Evolutionary conservation across 257 asterid genomes (phyloP).

Genomic region (Osmanthus fragrans): DNA sequence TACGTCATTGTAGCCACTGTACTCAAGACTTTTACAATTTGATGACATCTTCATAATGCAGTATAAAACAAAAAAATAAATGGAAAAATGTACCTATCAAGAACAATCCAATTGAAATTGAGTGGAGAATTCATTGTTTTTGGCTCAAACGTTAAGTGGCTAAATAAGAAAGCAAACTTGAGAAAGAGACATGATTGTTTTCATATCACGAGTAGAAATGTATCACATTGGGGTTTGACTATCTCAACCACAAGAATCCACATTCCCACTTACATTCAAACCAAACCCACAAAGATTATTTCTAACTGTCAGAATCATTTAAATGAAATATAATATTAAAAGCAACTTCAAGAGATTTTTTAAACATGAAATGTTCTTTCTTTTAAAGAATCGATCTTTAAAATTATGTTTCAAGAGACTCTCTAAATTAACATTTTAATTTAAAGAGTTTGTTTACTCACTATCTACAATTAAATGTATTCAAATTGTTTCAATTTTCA

Average conservation of each 20-base stretch:
- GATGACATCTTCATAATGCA: neutral
- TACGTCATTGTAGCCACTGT: neutral
- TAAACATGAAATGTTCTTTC: too few species aligned
- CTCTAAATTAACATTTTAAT: too few species aligned
- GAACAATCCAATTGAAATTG: neutral
- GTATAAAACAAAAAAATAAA: too few species aligned
- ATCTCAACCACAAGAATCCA: constrained; percentile 1
- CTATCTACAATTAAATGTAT: too few species aligned
- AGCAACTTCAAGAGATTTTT: neutral
- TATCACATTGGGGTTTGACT: neutral
- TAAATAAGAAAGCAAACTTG: neutral
- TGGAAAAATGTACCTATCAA: neutral
- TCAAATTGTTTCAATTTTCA: too few species aligned
- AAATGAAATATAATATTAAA: neutral
- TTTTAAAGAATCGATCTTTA: too few species aligned
- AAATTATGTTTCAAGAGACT: too few species aligned
- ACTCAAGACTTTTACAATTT: neutral
- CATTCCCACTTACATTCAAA: neutral
- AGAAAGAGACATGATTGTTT: neutral
- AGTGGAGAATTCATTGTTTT: neutral
- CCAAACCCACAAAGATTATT: neutral
- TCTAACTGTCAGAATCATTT: neutral
- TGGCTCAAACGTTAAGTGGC: neutral
- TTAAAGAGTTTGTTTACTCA: too few species aligned
- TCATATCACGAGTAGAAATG: neutral